Evolutionary conservation across 345 rosid species (phyloP), one percentile per base, ranked within the genome.

Genomic region (Eucalyptus erythrocorys): DNA sequence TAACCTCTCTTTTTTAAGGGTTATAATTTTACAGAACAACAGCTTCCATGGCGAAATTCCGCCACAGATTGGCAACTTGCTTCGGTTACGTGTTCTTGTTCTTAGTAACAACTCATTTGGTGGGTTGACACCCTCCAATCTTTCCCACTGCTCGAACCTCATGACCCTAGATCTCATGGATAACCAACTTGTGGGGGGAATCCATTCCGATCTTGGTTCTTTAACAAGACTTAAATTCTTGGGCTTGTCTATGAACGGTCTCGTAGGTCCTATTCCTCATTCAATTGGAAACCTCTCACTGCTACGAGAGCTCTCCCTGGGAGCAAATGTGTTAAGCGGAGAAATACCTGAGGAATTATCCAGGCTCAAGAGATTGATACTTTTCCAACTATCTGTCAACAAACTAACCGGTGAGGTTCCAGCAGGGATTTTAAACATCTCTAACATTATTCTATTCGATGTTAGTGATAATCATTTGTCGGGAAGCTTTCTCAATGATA

Each of bases 371-470:
- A 50, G 22, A 3, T 50, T 50, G 55, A 6, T 0, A 50, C 0
- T 3, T 50, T 17, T 50, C 9, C 55, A 6, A 0, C 55, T 17
- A 50, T 0, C 1, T 6, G 0, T 0, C 6, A 48, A 48, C 50
- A 5, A 48, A 13, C 16, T 48, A 13, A 48, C 0, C 3, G 50
- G 50, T 13, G 17, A 48, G 50, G 0, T 48, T 48, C 50, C 50
- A 48, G 6, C 6, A 2, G 50, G 50, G 50, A 1, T 48, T 61
- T 61, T 61, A 1, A 64, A 64, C 71, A 2, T n/a, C 34, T 64
- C 37, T 48, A 3, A 13, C 8, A 14, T 64, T 64, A 0, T 0
- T 4, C 0, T 0, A 2, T 32, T 66, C 3, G 0, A 0, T 8
- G 71, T 64, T 6, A 0, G 0, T 5, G 1, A 4, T 8, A 68